Conservation (phyloP, 2,329 filamentous ascomycete genomes). For the Aspergillus nomiae region DNA sequence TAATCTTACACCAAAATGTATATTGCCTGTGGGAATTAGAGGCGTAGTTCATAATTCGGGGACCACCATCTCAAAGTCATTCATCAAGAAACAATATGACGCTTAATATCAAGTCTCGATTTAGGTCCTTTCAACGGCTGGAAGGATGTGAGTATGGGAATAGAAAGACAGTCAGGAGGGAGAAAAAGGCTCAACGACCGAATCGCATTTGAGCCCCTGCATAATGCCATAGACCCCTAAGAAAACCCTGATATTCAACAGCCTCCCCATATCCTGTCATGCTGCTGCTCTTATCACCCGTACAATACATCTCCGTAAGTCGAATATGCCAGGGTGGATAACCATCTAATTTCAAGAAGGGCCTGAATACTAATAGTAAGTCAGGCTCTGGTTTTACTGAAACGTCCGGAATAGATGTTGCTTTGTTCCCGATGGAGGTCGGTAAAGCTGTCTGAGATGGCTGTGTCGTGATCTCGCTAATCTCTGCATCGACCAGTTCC, state of each 20-base stretch:
- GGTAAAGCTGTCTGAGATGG: constrained; percentile 23
- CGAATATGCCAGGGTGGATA: constrained; percentile 97
- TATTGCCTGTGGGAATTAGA: background rate
- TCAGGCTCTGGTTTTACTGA: constrained; percentile 84
- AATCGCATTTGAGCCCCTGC: constrained; percentile 86
- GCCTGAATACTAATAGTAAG: constrained; percentile 82
- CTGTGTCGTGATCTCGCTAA: constrained; percentile 60
- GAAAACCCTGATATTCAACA: constrained; percentile 92
- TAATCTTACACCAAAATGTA: background rate
- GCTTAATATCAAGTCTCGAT: background rate
- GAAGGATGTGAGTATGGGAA: background rate
- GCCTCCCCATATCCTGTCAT: constrained; percentile 41
- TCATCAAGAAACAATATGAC: background rate
- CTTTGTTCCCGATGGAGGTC: constrained; percentile 5
- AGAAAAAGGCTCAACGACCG: constrained; percentile 54
- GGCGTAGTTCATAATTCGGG: background rate
- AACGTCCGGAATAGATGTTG: background rate
- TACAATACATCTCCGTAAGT: constrained; percentile 87
- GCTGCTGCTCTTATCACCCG: constrained; percentile 45
- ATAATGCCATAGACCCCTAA: constrained; percentile 80
- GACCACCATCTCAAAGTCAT: background rate
- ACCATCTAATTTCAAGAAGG: constrained; percentile 78
- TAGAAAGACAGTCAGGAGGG: background rate
- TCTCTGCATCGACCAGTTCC: constrained; percentile 86
- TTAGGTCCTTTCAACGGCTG: background rate